Evolutionary conservation across 768 basidiomycete genomes (phyloP), one percentile per base, ranked within the genome.

Genomic region (Xerocomellus amylosporus): DNA sequence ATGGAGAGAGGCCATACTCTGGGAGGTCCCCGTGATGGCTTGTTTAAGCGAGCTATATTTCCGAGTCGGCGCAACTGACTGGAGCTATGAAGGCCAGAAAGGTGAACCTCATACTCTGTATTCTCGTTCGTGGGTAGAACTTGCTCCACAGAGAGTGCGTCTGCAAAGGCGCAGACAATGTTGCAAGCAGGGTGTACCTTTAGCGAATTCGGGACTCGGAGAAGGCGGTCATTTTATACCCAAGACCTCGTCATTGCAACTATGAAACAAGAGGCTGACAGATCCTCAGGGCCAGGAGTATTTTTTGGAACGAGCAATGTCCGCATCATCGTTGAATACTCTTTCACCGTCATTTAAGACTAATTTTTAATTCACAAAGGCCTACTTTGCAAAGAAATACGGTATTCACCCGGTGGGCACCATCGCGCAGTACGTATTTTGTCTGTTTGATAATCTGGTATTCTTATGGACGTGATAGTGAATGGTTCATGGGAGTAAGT

Each of bases 21-120:
- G 96, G 86, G 97, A 98, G 73, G 93, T 98, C 1, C 95, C 93
- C 1, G 74, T 98, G 47, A 94, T 98, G 93, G 86, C 93, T 14
- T 85, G 85, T 58, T 75, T 99, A 47, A 93, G 90, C 64, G 93
- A 99, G 69, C 83, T 85, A 19, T 96, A 92, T 73, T 99, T 96
- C 73, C 77, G 73, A 19, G 78, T 79, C 17, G 86, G 83, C 36
- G 80, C 81, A 61, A 87, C 77, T 2, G 87, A 95, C 63, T 99
- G 96, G 96, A 81, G 71, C 51, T 85, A 93, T 57, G 83, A 87
- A n/a, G 84, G 85, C 5, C 92, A 93, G 71, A 76, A 82, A 71
- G 87, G 93, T 90, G 39, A 54, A 72, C 14, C 19, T 38, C 10
- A n/a, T 31, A 34, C 7, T 24, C 20, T 22, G 6, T 36, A 22